Evolutionary conservation across 2,329 filamentous ascomycete species (phyloP).

Genomic region (Colletotrichum tofieldiae): DNA sequence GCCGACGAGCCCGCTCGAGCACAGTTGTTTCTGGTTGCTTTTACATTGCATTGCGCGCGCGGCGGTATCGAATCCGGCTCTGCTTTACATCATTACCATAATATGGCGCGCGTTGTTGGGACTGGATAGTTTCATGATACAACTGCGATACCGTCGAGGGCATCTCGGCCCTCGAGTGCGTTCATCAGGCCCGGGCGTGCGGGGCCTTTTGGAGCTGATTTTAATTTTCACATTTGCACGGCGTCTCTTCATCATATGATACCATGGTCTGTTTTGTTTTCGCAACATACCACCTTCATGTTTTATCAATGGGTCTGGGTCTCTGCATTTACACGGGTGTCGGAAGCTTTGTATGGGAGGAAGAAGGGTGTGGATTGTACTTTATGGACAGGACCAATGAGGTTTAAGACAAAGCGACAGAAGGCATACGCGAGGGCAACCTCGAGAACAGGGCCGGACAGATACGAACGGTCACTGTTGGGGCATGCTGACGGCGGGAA

Average conservation of each 20-base stretch:
- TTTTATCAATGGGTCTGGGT: slow-evolving; percentile 35
- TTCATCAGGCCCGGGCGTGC: slow-evolving; percentile 4
- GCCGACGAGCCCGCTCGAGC: slow-evolving; percentile 18
- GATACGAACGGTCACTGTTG: slow-evolving; percentile 27
- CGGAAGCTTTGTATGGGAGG: slow-evolving; percentile 22
- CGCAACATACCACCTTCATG: slow-evolving; percentile 42
- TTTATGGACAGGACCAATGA: slow-evolving; percentile 26
- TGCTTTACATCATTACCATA: slow-evolving; percentile 33
- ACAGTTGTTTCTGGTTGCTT: slow-evolving; percentile 28
- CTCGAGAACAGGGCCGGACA: slow-evolving; percentile 31
- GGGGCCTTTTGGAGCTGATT: slow-evolving; percentile 9
- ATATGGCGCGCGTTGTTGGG: slow-evolving; percentile 22
- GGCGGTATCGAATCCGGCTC: slow-evolving; percentile 36
- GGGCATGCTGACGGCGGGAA: slow-evolving; percentile 24
- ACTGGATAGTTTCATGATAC: background rate
- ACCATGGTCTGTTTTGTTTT: slow-evolving; percentile 44
- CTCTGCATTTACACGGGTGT: slow-evolving; percentile 31
- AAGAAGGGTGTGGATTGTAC: slow-evolving; percentile 37
- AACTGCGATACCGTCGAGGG: background rate
- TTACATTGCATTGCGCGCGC: slow-evolving; percentile 43
- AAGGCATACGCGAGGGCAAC: slow-evolving; percentile 43
- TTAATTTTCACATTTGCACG: slow-evolving; percentile 42
- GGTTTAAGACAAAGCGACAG: slow-evolving; percentile 24
- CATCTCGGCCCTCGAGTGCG: background rate
- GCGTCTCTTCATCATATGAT: slow-evolving; percentile 44